Evolutionary conservation across 257 asterid species (phyloP).

Genomic region (Galeopsis tetrahit): DNA sequence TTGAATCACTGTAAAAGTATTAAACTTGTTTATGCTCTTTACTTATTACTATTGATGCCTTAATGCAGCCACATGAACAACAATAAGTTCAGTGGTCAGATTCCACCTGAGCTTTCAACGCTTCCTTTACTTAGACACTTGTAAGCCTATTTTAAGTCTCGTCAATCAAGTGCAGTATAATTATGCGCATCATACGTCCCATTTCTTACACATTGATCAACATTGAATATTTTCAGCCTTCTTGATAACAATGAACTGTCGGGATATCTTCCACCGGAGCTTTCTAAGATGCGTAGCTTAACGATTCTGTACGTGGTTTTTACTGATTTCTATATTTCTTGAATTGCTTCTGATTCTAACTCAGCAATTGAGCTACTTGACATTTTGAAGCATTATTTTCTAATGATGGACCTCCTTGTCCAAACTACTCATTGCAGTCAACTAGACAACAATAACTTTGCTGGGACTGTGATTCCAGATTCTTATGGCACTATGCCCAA

Average conservation of each 20-base stretch:
- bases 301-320: constrained; percentile 46
- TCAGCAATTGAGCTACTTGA: neutral
- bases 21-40: neutral
- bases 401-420: constrained; percentile 6
- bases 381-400: neutral
- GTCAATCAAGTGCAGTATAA: neutral
- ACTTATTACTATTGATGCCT: constrained; percentile 7
- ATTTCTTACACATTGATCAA: neutral
- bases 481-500: constrained; percentile 41
- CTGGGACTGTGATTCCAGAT: constrained; percentile 52
- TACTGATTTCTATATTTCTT: neutral
- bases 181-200: neutral
- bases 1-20: neutral
- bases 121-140: constrained; percentile 50
- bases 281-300: constrained; percentile 43
- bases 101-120: constrained; percentile 47
- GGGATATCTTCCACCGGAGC: constrained; percentile 66
- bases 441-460: constrained; percentile 56
- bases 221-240: constrained; percentile 43
- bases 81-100: constrained; percentile 53
- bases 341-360: constrained; percentile 18
- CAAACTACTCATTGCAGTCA: constrained; percentile 43
- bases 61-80: constrained; percentile 61
- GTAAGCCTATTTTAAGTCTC: constrained; percentile 36
- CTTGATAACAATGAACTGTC: constrained; percentile 65